A percentile compares a stretch with the other conserved stretches of the same genome.
Conservation (phyloP, 345 rosid genomes). For the Boechera stricta region DNA sequence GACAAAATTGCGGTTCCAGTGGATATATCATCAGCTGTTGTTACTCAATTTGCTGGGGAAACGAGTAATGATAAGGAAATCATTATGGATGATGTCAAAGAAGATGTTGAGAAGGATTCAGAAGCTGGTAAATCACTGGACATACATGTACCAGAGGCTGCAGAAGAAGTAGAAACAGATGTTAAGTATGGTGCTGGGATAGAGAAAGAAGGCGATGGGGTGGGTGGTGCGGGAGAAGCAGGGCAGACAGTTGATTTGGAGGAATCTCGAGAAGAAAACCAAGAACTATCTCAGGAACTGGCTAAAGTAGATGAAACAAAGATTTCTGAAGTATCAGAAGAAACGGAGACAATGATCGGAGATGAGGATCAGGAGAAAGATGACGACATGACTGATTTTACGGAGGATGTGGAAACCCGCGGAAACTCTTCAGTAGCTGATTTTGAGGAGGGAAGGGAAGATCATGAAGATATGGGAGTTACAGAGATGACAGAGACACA, state of each 20-base stretch:
- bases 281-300: slow-evolving; percentile 30
- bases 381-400: slow-evolving; percentile 33
- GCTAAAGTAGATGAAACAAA: slow-evolving; percentile 38
- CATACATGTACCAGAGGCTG: slow-evolving; percentile 32
- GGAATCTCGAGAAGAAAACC: slow-evolving; percentile 37
- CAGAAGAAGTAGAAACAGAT: slow-evolving; percentile 27
- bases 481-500: slow-evolving; percentile 30
- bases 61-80: slow-evolving; percentile 10
- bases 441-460: slow-evolving; percentile 40
- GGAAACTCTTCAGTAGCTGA: slow-evolving; percentile 43
- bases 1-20: slow-evolving; percentile 22
- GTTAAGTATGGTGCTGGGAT: slow-evolving; percentile 23
- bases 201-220: slow-evolving; percentile 34
- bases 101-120: slow-evolving; percentile 24
- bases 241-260: slow-evolving; percentile 18
- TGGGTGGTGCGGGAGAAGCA: slow-evolving; percentile 33
- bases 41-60: slow-evolving; percentile 7
- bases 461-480: slow-evolving; percentile 39
- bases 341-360: slow-evolving; percentile 34
- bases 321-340: slow-evolving; percentile 40
- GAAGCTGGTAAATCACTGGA: slow-evolving; percentile 38
- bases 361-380: slow-evolving; percentile 37
- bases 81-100: slow-evolving; percentile 36
- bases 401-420: slow-evolving; percentile 41
- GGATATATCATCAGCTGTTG: slow-evolving; percentile 29